Conservation (phyloP, 164 flowering plant genomes). For the Amborella trichopoda region DNA sequence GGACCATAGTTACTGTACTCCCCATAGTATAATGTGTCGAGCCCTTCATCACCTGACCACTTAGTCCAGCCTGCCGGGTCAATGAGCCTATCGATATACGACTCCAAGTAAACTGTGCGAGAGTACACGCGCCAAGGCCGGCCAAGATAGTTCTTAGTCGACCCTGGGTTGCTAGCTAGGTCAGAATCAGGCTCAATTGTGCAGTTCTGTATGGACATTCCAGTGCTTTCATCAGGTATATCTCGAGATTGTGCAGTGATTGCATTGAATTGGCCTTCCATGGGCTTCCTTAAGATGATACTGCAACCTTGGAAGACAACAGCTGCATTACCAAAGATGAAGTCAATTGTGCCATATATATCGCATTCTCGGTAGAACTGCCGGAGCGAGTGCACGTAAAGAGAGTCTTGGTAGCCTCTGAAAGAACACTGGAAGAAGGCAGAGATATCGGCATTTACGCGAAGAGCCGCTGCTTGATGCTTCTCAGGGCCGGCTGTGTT, state of each 20-base stretch:
- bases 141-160: conserved; percentile 54
- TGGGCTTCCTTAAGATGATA: conserved; percentile 44
- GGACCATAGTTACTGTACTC: conserved; percentile 63
- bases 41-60: conserved; percentile 12
- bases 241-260: conserved; percentile 65
- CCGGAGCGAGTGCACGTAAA: conserved; percentile 69
- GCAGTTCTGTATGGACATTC: conserved; percentile 73
- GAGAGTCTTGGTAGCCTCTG: conserved; percentile 58
- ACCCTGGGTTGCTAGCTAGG: conserved; percentile 15
- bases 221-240: conserved; percentile 46
- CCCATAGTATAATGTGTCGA: conserved; percentile 58
- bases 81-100: conserved; percentile 56
- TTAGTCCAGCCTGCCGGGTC: conserved; percentile 18
- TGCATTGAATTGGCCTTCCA: conserved; percentile 50
- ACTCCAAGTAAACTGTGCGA: conserved; percentile 42
- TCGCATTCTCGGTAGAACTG: conserved; percentile 81
- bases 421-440: conserved; percentile 55
- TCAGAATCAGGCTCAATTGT: conserved; percentile 44
- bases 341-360: conserved; percentile 76
- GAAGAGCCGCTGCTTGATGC: conserved; percentile 78
- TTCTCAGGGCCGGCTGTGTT: conserved; percentile 76
- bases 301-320: conserved; percentile 63
- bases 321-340: conserved; percentile 77
- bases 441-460: conserved; percentile 55
- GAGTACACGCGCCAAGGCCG: conserved; percentile 73